A percentile compares a stretch with the other conserved stretches of the same genome.
phyloP scores from a whole-genome alignment of 2,329 filamentous ascomycete species.

The Sporothrix dimorphospora region DNA sequence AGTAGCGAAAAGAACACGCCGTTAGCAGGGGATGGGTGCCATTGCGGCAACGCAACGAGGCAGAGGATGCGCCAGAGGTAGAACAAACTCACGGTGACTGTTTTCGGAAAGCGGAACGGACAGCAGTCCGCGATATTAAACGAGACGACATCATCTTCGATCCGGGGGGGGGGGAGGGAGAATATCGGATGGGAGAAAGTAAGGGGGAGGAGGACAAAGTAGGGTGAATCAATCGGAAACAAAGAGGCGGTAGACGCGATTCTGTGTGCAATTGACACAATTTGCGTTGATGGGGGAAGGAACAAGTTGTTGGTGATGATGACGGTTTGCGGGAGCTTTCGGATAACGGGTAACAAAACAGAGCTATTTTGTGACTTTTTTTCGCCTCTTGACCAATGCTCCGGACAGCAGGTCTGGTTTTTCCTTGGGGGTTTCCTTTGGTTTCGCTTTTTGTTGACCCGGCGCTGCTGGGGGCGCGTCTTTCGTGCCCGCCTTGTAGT shows the following conservation, averaged over 20 bases:
- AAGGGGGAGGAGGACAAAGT: background rate
- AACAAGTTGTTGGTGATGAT: conserved; percentile 18
- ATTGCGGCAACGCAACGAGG: background rate
- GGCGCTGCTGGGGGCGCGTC: conserved; percentile 15
- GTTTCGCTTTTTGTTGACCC: conserved; percentile 30
- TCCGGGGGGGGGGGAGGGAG: conserved; percentile 5
- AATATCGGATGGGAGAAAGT: background rate
- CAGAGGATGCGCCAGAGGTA: background rate
- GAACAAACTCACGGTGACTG: conserved; percentile 32
- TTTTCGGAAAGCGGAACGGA: conserved; percentile 58
- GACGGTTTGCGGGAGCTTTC: conserved; percentile 32
- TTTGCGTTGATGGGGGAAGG: conserved; percentile 7
- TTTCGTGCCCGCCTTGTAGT: background rate
- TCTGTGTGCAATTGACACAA: conserved; percentile 26
- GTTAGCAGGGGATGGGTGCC: background rate
- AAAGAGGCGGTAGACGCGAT: background rate
- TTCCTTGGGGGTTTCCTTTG: too few relatives aligned
- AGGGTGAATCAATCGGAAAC: background rate
- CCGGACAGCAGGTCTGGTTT: background rate
- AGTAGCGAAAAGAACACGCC: background rate
- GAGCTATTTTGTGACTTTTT: conserved; percentile 27
- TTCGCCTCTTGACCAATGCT: conserved; percentile 11
- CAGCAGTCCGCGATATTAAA: conserved; percentile 62
- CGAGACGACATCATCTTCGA: conserved; percentile 61
- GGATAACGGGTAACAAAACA: conserved; percentile 31